These are phyloP conservation scores for Pythium pyrilobum DNA, from an alignment of 352 stramenopile genomes.

Conservation along the genomic window DNA sequence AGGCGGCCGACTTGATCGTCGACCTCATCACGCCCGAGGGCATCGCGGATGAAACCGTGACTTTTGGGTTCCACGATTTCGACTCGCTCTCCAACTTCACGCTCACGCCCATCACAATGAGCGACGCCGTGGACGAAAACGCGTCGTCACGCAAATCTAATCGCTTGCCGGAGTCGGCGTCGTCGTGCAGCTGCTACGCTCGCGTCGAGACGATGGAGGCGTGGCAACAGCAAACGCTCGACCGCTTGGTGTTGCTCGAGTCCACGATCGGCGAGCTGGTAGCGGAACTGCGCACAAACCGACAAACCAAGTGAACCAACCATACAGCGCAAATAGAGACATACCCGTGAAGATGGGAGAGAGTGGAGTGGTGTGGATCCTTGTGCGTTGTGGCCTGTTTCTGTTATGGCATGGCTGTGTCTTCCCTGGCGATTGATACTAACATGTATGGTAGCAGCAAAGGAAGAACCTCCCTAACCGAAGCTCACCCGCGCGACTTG, in stretches of 20 bases:
- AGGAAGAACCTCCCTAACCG: no score
- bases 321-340: no score
- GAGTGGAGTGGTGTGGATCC: no score
- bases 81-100: conserved; percentile 15
- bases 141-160: neutral
- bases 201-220: conserved; percentile 1
- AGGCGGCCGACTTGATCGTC: conserved; percentile 17
- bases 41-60: conserved; percentile 12
- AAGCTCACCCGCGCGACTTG: conserved; percentile 26
- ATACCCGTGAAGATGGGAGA: no score
- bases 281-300: conserved; percentile 6
- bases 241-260: conserved; percentile 14
- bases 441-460: no score
- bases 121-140: neutral
- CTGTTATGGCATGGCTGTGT: no score
- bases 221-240: conserved; percentile 14
- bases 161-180: neutral
- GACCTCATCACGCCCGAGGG: conserved; percentile 15
- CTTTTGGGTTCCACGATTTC: conserved; percentile 21
- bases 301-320: no score
- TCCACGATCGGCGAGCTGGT: conserved; percentile 9
- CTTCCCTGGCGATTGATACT: conserved; percentile 3
- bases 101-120: conserved; percentile 13
- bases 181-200: neutral
- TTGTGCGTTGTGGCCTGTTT: no score